Percentiles rank a stretch among this genome's conserved stretches.
Conservation (phyloP, 2,329 filamentous ascomycete species). For the Paraphaeosphaeria sporulosa region DNA sequence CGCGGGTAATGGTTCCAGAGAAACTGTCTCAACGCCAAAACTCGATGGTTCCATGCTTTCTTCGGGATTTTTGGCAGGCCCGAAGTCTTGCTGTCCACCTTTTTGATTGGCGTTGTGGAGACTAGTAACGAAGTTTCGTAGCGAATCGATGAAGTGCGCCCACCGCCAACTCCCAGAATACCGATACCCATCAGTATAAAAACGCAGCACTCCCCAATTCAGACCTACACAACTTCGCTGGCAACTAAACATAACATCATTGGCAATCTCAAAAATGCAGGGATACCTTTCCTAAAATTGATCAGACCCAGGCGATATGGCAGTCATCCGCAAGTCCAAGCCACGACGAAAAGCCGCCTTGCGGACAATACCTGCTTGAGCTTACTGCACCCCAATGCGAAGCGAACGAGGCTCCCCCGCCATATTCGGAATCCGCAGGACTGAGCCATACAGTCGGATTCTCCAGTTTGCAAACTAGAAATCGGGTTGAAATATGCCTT, state of each 20-base stretch:
- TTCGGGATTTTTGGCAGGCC: too few relatives aligned
- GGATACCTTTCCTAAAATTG: not conserved
- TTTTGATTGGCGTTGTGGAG: too few relatives aligned
- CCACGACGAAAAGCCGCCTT: not conserved
- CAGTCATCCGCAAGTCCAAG: too few relatives aligned
- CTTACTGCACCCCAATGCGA: not conserved
- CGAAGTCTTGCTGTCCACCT: too few relatives aligned
- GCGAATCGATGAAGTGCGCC: too few relatives aligned
- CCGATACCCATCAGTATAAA: too few relatives aligned
- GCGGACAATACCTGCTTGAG: not conserved
- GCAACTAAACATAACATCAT: not conserved
- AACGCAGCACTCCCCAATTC: too few relatives aligned
- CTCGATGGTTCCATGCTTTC: too few relatives aligned
- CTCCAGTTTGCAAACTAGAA: not conserved
- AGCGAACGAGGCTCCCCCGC: not conserved
- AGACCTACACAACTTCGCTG: not conserved
- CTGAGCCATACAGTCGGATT: not conserved
- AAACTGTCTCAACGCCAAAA: too few relatives aligned
- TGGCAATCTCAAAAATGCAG: not conserved
- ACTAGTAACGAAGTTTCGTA: too few relatives aligned
- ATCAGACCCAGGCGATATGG: not conserved
- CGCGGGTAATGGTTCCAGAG: too few relatives aligned
- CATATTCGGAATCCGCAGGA: not conserved
- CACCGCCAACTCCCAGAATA: too few relatives aligned
- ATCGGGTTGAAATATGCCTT: not conserved